Conservation (phyloP, 2,329 filamentous ascomycete species). For the Ceratocystis huliohia region DNA sequence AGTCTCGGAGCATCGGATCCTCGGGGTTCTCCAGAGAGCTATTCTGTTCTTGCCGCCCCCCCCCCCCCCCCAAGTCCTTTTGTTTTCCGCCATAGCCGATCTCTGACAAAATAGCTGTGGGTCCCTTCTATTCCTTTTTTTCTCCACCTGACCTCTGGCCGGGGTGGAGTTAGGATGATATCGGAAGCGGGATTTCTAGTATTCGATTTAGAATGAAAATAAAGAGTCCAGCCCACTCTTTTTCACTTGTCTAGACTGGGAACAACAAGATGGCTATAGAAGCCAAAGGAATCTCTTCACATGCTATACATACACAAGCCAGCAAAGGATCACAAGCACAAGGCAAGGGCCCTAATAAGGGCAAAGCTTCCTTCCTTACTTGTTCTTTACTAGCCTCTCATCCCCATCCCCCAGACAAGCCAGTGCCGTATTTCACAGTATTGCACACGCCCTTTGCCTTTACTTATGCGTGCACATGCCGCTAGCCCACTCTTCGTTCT, state of each 20-base stretch:
- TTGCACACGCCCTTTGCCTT: no score
- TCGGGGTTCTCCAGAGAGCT: background rate
- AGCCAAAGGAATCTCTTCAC: background rate
- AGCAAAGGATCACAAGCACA: no score
- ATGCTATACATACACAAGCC: background rate
- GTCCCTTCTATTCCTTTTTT: background rate
- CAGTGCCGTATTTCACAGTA: no score
- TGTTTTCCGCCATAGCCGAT: background rate
- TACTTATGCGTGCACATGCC: no score
- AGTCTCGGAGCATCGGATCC: slow-evolving; percentile 5
- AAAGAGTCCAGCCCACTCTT: background rate
- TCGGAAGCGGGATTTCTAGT: slow-evolving; percentile 8
- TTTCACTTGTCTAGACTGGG: background rate
- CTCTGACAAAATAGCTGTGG: background rate
- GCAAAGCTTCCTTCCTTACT: no score
- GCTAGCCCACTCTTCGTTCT: background rate
- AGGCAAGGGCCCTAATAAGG: no score
- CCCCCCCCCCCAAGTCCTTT: background rate
- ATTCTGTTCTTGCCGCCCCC: background rate
- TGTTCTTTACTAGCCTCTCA: no score
- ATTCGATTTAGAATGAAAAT: background rate
- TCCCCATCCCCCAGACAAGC: no score
- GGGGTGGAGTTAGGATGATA: slow-evolving; percentile 12
- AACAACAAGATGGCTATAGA: background rate
- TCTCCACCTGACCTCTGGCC: background rate